Conservation (phyloP, 176 grass and related monocot genomes). For the Aechmea fasciata region DNA sequence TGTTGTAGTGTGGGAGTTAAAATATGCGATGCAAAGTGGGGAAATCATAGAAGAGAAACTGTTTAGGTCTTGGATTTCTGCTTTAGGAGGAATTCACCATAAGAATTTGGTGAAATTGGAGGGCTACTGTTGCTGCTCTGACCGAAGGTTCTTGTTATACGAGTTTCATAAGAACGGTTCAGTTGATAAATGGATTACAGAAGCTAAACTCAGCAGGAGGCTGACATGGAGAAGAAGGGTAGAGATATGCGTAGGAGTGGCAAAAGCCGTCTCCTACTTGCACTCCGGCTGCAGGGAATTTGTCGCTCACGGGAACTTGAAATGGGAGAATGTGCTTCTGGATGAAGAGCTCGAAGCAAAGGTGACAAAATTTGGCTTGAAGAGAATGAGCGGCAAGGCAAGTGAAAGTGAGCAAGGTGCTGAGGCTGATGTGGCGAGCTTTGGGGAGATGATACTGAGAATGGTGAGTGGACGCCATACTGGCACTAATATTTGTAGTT, state of each 20-base stretch:
- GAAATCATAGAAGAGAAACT: constrained; percentile 4
- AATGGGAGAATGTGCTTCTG: constrained; percentile 10
- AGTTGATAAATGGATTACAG: constrained; percentile 11
- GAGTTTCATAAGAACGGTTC: constrained; percentile 4
- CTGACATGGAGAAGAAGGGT: constrained; percentile 5
- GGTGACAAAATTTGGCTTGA: not conserved
- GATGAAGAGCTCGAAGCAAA: constrained; percentile 5
- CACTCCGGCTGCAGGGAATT: constrained; percentile 6
- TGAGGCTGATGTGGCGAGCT: not conserved
- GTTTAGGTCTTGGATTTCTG: constrained; percentile 6
- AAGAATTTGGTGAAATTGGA: constrained; percentile 6
- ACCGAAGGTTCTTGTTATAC: constrained; percentile 6
- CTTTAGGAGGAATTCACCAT: constrained; percentile 9
- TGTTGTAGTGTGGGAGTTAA: constrained; percentile 1
- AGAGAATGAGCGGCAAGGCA: not conserved
- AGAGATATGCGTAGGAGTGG: constrained; percentile 8
- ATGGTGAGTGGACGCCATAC: not conserved
- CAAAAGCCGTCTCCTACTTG: constrained; percentile 2
- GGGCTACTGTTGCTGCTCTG: not conserved
- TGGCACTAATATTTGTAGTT: not conserved
- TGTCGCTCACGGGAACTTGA: constrained; percentile 1
- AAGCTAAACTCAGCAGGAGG: constrained; percentile 3
- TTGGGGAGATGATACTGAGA: constrained; percentile 10
- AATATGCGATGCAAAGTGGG: not conserved
- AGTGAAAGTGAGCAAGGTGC: not conserved